Percentiles rank a stretch among this genome's conserved stretches.
These are phyloP conservation scores for Ramularia endophylla DNA, from an alignment of 2,329 filamentous ascomycete species.

Conservation along the genomic window DNA sequence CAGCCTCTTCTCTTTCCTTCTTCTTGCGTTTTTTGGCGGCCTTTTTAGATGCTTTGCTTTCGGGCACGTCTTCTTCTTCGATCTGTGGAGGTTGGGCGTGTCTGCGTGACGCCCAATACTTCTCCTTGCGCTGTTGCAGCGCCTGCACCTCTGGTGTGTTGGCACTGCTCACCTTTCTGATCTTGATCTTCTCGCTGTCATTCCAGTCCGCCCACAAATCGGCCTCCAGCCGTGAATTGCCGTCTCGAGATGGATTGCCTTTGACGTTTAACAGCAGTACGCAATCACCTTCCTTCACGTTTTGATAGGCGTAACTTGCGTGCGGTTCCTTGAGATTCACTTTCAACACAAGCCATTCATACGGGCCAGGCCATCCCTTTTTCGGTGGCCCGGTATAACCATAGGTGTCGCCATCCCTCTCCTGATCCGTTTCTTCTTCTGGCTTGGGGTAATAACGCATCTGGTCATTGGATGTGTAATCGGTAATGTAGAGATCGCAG, in stretches of 20 bases:
- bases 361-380: slow-evolving; percentile 65
- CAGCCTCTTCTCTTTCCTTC: slow-evolving; percentile 33
- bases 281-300: slow-evolving; percentile 56
- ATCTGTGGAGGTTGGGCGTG: slow-evolving; percentile 7
- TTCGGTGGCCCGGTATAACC: slow-evolving; percentile 27
- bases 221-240: slow-evolving; percentile 58
- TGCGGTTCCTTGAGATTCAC: slow-evolving; percentile 68
- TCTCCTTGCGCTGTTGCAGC: slow-evolving; percentile 57
- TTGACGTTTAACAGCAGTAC: slow-evolving; percentile 67
- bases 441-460: slow-evolving; percentile 54
- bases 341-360: slow-evolving; percentile 64
- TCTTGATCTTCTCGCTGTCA: slow-evolving; percentile 49
- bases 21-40: slow-evolving; percentile 35
- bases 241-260: slow-evolving; percentile 48
- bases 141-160: slow-evolving; percentile 46
- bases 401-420: slow-evolving; percentile 27
- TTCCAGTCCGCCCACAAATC: slow-evolving; percentile 57
- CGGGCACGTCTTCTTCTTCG: slow-evolving; percentile 11
- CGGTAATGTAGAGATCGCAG: slow-evolving; percentile 66
- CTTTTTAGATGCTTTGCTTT: slow-evolving; percentile 14
- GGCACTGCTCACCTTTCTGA: slow-evolving; percentile 45
- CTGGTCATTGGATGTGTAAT: slow-evolving; percentile 67
- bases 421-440: slow-evolving; percentile 26
- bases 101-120: slow-evolving; percentile 47
- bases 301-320: slow-evolving; percentile 49